Percentiles rank a stretch among this genome's conserved stretches.
Conservation (phyloP, 257 asterid genomes). For the Salvia hispanica region DNA sequence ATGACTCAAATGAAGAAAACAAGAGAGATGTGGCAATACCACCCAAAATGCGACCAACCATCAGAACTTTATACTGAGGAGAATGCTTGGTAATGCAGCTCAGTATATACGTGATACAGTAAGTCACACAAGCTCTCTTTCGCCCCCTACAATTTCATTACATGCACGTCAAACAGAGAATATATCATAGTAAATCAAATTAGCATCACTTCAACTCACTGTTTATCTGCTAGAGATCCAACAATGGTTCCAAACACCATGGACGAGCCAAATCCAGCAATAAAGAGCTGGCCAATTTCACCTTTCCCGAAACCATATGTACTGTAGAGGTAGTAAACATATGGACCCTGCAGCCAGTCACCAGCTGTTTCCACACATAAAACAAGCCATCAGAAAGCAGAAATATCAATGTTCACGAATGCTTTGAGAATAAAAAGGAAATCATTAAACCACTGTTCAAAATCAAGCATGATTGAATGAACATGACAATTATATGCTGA, state of each 20-base stretch:
- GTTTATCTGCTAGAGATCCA: slow-evolving; percentile 70
- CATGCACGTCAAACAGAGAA: slow-evolving; percentile 28
- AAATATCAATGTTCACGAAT: background rate
- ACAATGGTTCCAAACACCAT: slow-evolving; percentile 71
- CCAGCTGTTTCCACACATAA: slow-evolving; percentile 54
- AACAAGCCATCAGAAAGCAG: slow-evolving; percentile 36
- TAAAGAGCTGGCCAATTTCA: slow-evolving; percentile 67
- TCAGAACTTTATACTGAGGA: slow-evolving; percentile 78
- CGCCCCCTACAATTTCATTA: slow-evolving; percentile 68
- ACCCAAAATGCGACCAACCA: slow-evolving; percentile 94
- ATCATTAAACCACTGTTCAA: no score
- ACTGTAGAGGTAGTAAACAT: slow-evolving; percentile 64
- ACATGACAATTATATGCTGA: no score
- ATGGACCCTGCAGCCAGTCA: slow-evolving; percentile 76
- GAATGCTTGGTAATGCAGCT: slow-evolving; percentile 98
- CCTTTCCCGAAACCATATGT: slow-evolving; percentile 66
- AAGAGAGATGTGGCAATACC: slow-evolving; percentile 95
- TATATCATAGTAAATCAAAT: background rate
- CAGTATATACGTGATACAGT: slow-evolving; percentile 85
- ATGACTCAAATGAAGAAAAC: slow-evolving; percentile 92
- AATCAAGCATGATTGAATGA: no score
- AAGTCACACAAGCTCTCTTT: slow-evolving; percentile 90
- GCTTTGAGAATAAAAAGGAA: no score
- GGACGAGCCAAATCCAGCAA: slow-evolving; percentile 72
- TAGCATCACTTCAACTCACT: slow-evolving; percentile 40